A percentile compares a stretch with the other conserved stretches of the same genome.
These are phyloP conservation scores for Arthrinium phaeospermum DNA, from an alignment of 2,329 filamentous ascomycete species.

Conservation along the genomic window DNA sequence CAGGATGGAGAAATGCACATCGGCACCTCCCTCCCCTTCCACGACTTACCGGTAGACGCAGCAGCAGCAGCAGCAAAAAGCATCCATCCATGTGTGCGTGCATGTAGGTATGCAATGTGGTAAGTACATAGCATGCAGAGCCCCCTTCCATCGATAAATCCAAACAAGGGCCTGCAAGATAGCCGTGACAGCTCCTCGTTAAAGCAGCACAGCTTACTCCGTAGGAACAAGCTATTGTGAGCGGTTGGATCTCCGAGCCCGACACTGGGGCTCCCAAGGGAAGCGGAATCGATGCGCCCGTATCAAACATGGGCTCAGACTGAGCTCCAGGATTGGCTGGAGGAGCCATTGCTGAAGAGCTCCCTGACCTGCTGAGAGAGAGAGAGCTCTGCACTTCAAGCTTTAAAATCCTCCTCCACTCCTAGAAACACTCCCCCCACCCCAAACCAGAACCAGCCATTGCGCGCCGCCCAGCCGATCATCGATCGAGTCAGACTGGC, in stretches of 20 bases:
- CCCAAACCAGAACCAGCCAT: not conserved
- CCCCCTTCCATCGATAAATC: not conserved
- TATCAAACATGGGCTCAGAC: slow-evolving; percentile 13
- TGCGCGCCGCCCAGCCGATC: slow-evolving; percentile 21
- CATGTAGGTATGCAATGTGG: not conserved
- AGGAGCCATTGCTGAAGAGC: not conserved
- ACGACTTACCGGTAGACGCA: not conserved
- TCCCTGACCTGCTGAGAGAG: slow-evolving; percentile 11
- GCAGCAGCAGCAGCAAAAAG: not conserved
- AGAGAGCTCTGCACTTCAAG: slow-evolving; percentile 9
- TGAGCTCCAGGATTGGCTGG: slow-evolving; percentile 11
- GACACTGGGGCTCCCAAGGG: not conserved
- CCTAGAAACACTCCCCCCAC: slow-evolving; percentile 6
- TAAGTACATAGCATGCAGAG: not conserved
- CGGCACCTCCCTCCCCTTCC: not conserved
- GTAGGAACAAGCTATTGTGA: not conserved
- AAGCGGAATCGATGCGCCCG: slow-evolving; percentile 13
- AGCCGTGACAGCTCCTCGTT: not conserved
- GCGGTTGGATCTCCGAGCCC: slow-evolving; percentile 2
- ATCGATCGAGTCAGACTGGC: slow-evolving; percentile 39
- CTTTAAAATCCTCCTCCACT: not conserved
- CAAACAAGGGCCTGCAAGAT: not conserved
- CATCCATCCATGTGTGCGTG: not conserved
- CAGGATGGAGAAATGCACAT: not conserved
- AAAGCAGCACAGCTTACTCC: not conserved